Percentiles rank a stretch among this genome's conserved stretches.
Conservation (phyloP, 2,329 filamentous ascomycete species). For the Aureobasidium lini region DNA sequence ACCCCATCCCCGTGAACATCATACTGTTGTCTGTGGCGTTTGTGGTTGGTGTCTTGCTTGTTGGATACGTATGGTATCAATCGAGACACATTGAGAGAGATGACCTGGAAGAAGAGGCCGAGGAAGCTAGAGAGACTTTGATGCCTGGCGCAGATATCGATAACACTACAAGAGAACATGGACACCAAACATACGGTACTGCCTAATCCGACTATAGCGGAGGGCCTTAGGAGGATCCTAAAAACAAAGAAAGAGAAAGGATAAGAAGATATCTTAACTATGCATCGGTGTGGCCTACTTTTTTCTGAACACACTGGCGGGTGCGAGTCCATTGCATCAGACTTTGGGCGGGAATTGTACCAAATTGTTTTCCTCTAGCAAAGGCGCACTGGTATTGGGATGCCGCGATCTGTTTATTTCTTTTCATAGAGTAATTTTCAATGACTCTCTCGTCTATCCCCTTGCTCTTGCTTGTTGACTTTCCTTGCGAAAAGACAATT, state of each 20-base stretch:
- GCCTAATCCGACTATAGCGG: conserved; percentile 12
- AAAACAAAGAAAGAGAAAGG: neutral
- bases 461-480: no score
- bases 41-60: conserved; percentile 56
- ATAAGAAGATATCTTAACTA: neutral
- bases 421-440: no score
- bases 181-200: conserved; percentile 25
- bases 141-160: conserved; percentile 29
- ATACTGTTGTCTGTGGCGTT: conserved; percentile 56
- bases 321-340: no score
- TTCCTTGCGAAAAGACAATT: no score
- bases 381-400: no score
- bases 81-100: conserved; percentile 38
- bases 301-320: no score
- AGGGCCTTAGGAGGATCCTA: neutral
- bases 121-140: conserved; percentile 32
- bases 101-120: conserved; percentile 37
- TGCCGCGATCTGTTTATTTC: no score
- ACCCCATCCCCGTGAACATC: conserved; percentile 72
- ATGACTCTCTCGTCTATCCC: no score
- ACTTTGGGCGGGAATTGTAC: no score
- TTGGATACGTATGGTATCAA: conserved; percentile 56
- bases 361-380: no score
- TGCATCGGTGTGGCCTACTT: no score
- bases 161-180: conserved; percentile 22